Percentiles rank a stretch among this genome's conserved stretches.
phyloP scores from a whole-genome alignment of 1,139 yeast genomes.

The Pichia sp. region DNA sequence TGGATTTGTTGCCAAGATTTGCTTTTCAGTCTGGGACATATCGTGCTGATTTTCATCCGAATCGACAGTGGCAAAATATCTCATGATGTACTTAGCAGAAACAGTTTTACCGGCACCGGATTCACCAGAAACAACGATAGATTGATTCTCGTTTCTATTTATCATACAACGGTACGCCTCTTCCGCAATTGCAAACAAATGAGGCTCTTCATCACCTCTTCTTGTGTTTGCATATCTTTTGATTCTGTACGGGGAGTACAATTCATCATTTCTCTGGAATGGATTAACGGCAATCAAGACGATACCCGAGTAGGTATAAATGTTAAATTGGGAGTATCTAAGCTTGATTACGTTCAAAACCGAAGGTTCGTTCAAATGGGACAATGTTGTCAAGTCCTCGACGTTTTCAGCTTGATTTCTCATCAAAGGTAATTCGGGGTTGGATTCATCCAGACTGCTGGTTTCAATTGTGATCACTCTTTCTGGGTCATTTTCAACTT shows the following conservation, averaged over 20 bases:
- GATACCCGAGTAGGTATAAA: constrained; percentile 94
- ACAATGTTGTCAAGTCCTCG: constrained; percentile 87
- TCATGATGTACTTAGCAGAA: constrained; percentile 94
- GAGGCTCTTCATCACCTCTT: constrained; percentile 94
- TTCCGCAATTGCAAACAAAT: constrained; percentile 95
- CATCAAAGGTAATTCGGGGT: constrained; percentile 66
- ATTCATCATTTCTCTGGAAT: constrained; percentile 84
- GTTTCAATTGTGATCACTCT: constrained; percentile 53
- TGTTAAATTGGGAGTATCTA: constrained; percentile 82
- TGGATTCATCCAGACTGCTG: constrained; percentile 39
- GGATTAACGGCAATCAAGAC: constrained; percentile 97
- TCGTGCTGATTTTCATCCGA: constrained; percentile 50
- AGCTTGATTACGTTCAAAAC: constrained; percentile 90
- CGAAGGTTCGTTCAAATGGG: constrained; percentile 93
- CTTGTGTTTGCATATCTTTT: constrained; percentile 91
- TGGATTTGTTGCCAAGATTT: constrained; percentile 94
- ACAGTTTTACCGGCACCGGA: constrained; percentile 99
- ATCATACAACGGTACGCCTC: constrained; percentile 97
- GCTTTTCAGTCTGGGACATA: constrained; percentile 89
- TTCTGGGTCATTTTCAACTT: constrained; percentile 51
- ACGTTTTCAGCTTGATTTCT: constrained; percentile 94
- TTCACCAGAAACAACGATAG: constrained; percentile 96
- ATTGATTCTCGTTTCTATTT: constrained; percentile 77
- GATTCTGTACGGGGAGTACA: constrained; percentile 86
- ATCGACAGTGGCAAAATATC: constrained; percentile 94